Conservation (phyloP, 2,329 filamentous ascomycete species). For the Seiridium unicorne region DNA sequence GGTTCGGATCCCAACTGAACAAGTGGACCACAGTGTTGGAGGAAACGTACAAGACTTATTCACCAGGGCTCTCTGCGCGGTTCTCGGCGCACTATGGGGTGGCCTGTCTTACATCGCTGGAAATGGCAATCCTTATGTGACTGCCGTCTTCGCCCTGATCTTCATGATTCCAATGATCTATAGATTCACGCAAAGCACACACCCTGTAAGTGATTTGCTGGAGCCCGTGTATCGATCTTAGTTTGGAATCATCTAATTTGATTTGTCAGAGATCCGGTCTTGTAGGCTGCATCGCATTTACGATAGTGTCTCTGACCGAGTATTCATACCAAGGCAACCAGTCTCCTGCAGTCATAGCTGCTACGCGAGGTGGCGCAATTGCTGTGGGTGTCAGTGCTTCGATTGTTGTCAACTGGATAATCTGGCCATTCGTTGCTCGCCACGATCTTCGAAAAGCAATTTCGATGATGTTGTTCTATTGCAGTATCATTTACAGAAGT, state of each 20-base stretch:
- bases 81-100: conserved; percentile 54
- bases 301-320: conserved; percentile 48
- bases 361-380: conserved; percentile 48
- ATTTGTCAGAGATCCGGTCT: conserved; percentile 49
- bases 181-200: conserved; percentile 51
- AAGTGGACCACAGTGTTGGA: conserved; percentile 39
- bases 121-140: conserved; percentile 52
- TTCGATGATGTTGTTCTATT: conserved; percentile 56
- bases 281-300: conserved; percentile 57
- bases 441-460: conserved; percentile 56
- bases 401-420: conserved; percentile 55
- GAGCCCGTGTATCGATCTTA: too few relatives aligned
- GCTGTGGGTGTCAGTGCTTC: conserved; percentile 53
- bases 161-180: conserved; percentile 62
- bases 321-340: conserved; percentile 27
- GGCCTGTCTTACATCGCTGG: conserved; percentile 49
- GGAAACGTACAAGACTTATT: conserved; percentile 58
- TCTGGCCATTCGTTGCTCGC: conserved; percentile 61
- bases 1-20: background rate
- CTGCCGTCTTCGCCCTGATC: conserved; percentile 52
- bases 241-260: background rate
- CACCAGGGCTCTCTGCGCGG: conserved; percentile 45
- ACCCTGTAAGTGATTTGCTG: conserved; percentile 38
- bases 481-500: conserved; percentile 56
- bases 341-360: conserved; percentile 39